A percentile compares a stretch with the other conserved stretches of the same genome.
phyloP scores from a whole-genome alignment of 2,329 filamentous ascomycete species.

The Penicillium verrucosum region DNA sequence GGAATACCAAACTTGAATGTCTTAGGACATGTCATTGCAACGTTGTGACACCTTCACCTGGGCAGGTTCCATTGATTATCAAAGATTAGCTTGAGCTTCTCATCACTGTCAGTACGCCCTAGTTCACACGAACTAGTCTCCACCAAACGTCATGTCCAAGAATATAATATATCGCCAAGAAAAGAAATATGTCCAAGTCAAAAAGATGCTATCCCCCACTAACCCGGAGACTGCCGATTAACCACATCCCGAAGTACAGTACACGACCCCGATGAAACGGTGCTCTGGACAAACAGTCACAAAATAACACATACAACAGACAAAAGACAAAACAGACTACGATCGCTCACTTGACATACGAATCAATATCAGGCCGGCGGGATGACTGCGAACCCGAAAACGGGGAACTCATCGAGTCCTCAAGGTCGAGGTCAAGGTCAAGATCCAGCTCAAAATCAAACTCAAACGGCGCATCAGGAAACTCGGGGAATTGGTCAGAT shows the following conservation, averaged over 20 bases:
- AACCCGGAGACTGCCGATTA: not conserved
- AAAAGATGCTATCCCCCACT: not conserved
- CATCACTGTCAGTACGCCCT: not conserved
- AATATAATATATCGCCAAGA: not conserved
- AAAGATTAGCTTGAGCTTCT: constrained; percentile 1
- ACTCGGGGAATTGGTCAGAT: constrained; percentile 28
- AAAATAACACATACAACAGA: constrained; percentile 10
- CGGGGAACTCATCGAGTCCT: constrained; percentile 29
- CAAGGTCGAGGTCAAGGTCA: not conserved
- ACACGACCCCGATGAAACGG: not conserved
- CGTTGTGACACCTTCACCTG: not conserved
- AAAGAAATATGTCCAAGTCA: not conserved
- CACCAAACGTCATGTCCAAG: not conserved
- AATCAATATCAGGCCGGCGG: constrained; percentile 33
- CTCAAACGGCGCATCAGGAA: constrained; percentile 25
- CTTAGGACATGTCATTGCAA: not conserved
- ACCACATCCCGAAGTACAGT: not conserved
- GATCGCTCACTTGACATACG: constrained; percentile 37
- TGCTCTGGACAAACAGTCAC: not conserved
- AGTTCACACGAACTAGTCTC: not conserved
- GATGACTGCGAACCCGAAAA: constrained; percentile 33
- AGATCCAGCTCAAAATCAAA: constrained; percentile 20
- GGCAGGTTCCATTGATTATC: not conserved
- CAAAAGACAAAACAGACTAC: constrained; percentile 17
- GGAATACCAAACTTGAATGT: not conserved